Base-by-base conservation (phyloP, 2,329 filamentous ascomycete species). In the Trichoderma brevicompactum region DNA sequence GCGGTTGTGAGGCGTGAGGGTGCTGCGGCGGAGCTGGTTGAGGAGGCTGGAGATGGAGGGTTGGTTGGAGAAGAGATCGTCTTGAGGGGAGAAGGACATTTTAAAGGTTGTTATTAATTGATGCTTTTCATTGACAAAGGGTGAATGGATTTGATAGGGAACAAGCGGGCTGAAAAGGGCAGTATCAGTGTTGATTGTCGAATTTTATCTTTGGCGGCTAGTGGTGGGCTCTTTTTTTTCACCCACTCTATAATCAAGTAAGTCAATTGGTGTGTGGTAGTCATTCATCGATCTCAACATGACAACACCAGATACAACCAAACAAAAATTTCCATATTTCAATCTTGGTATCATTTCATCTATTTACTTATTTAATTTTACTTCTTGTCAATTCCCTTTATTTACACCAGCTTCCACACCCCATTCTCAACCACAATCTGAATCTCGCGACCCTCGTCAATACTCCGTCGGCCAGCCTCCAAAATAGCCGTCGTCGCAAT, bases 401-500 rank as follows among this genome's bases (percentile, higher is more conserved):
- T 38, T 60, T 75, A 86, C 48, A 83, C 77, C 75, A 96, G 77
- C 71, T 82, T 87, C 92, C 92, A 96, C 34, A 80, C 76, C 0
- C 85, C 89, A 65, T 86, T 83, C 71, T 86, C 81, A 68, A 88
- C 80, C 70, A 86, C 81, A 72, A 97, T 96, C 75, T 87, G 87
- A 34, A 97, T 85, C 66, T 92, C 85, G 64, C 93, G 83, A 65
- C 85, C 85, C 82, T 97, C 92, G 75, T 97, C 93, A 72, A 97
- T 84, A 75, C 91, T 94, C 73, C 88, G 84, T 69, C 94, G 82
- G 0, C 94, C 94, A 1, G 94, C 94, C 78, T 97, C 90, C 65
- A 97, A 81, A 69, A 97, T 97, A 0, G 94, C 94, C 8, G 92
- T 96, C 0, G 94, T 97, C 13, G 92, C 92, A 72, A 97, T 89